Percentiles rank a stretch among this genome's conserved stretches.
These are phyloP conservation scores for Sanghuangporus baumii DNA, from an alignment of 1,284 basidiomycete species.

Conservation along the genomic window DNA sequence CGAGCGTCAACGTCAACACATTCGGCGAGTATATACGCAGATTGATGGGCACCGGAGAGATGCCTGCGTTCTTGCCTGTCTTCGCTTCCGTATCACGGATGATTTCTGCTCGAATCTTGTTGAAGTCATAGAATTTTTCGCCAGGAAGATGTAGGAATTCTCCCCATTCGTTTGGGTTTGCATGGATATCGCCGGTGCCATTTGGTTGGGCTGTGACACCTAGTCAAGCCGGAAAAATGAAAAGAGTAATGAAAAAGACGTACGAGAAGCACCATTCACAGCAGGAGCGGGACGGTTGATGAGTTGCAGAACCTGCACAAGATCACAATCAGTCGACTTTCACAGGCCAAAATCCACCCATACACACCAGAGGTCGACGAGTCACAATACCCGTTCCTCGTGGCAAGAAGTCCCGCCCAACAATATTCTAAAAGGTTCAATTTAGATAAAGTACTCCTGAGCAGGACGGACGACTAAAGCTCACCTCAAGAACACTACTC, in stretches of 20 bases:
- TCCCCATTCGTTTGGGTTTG: slow-evolving; percentile 94
- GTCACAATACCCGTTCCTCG: slow-evolving; percentile 98
- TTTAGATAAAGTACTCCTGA: background rate
- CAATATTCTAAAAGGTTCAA: slow-evolving; percentile 71
- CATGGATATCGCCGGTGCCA: slow-evolving; percentile 54
- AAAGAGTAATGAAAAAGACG: slow-evolving; percentile 23
- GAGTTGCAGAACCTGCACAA: slow-evolving; percentile 81
- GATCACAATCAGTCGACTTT: slow-evolving; percentile 7
- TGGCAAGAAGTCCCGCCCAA: slow-evolving; percentile 94
- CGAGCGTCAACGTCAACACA: slow-evolving; percentile 93
- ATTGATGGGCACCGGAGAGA: slow-evolving; percentile 95
- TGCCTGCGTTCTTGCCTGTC: slow-evolving; percentile 96
- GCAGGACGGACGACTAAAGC: slow-evolving; percentile 18
- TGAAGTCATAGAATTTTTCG: slow-evolving; percentile 97
- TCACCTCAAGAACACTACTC: slow-evolving; percentile 81
- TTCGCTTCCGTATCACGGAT: slow-evolving; percentile 95
- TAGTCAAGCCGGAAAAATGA: slow-evolving; percentile 14
- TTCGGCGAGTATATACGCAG: slow-evolving; percentile 95
- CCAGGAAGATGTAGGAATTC: slow-evolving; percentile 96
- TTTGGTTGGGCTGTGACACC: slow-evolving; percentile 37
- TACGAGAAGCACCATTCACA: slow-evolving; percentile 17
- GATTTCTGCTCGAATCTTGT: slow-evolving; percentile 95
- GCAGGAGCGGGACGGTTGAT: slow-evolving; percentile 72
- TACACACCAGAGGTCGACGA: slow-evolving; percentile 77
- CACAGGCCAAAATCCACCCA: slow-evolving; percentile 19